Percentiles rank a stretch among this genome's conserved stretches.
Evolutionary conservation across 148 eudicot species (phyloP).

Genomic region (Cornus controversa): DNA sequence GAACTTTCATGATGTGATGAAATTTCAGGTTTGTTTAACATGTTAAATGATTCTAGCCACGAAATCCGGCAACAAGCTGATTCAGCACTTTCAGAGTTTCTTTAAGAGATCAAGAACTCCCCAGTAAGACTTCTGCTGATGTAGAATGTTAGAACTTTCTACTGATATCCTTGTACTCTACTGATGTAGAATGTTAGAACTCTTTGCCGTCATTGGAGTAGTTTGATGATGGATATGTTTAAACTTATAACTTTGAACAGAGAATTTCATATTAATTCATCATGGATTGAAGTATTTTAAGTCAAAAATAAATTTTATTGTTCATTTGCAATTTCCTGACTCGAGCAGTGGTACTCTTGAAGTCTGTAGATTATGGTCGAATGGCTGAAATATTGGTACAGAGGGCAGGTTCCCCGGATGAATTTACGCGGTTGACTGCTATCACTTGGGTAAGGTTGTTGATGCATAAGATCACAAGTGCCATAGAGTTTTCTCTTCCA

Average conservation of each 20-base stretch:
- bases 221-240: constrained; percentile 3
- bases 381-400: constrained; percentile 98
- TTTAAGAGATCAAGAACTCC: constrained; percentile 93
- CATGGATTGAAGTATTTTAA: not conserved
- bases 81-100: constrained; percentile 95
- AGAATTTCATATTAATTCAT: not conserved
- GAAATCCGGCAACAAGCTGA: constrained; percentile 99
- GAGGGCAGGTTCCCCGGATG: constrained; percentile 88
- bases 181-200: not conserved
- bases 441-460: constrained; percentile 87
- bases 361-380: constrained; percentile 99
- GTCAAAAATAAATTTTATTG: constrained; percentile 7
- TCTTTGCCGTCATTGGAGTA: not conserved
- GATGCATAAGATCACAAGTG: not conserved
- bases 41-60: constrained; percentile 93
- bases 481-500: not conserved
- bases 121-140: constrained; percentile 58
- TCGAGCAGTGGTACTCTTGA: constrained; percentile 36
- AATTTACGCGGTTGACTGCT: constrained; percentile 91
- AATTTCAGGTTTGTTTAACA: constrained; percentile 87
- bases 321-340: constrained; percentile 31
- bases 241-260: not conserved
- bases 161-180: not conserved
- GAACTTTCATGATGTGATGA: constrained; percentile 13
- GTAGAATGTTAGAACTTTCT: not conserved